These are phyloP conservation scores for Pseudogymnoascus sp. DNA, from an alignment of 2,329 filamentous ascomycete species.

Conservation along the genomic window DNA sequence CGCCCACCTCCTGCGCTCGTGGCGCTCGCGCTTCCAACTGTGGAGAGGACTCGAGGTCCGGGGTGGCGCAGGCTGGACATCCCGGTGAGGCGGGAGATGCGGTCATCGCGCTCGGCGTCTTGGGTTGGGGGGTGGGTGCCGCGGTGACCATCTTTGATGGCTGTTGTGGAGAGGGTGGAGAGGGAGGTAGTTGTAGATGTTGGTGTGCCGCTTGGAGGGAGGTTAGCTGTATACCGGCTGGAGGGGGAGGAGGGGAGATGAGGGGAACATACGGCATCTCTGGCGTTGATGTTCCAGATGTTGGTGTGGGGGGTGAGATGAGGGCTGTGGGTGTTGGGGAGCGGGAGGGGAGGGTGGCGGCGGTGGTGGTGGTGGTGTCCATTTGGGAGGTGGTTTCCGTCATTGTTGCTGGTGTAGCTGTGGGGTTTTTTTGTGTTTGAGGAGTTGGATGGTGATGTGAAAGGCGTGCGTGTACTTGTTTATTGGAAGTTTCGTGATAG, in stretches of 20 bases:
- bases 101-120: slow-evolving; percentile 86
- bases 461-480: background rate
- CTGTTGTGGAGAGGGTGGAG: slow-evolving; percentile 83
- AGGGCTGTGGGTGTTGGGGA: slow-evolving; percentile 51
- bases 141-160: slow-evolving; percentile 92
- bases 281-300: slow-evolving; percentile 24
- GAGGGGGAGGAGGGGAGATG: slow-evolving; percentile 13
- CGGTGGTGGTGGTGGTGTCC: slow-evolving; percentile 63
- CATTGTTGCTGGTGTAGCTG: background rate
- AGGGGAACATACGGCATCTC: slow-evolving; percentile 69
- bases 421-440: background rate
- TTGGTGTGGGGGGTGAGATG: background rate
- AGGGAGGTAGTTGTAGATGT: slow-evolving; percentile 89
- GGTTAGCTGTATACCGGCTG: slow-evolving; percentile 13
- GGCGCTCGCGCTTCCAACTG: slow-evolving; percentile 82
- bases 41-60: slow-evolving; percentile 46
- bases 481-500: background rate
- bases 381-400: slow-evolving; percentile 51
- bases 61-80: slow-evolving; percentile 44
- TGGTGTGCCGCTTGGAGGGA: slow-evolving; percentile 66
- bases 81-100: slow-evolving; percentile 90
- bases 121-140: slow-evolving; percentile 64
- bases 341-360: slow-evolving; percentile 75
- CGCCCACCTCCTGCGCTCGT: slow-evolving; percentile 69
- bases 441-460: background rate